phyloP scores from a whole-genome alignment of 2,329 filamentous ascomycete genomes.

The Paramyrothecium roridum region DNA sequence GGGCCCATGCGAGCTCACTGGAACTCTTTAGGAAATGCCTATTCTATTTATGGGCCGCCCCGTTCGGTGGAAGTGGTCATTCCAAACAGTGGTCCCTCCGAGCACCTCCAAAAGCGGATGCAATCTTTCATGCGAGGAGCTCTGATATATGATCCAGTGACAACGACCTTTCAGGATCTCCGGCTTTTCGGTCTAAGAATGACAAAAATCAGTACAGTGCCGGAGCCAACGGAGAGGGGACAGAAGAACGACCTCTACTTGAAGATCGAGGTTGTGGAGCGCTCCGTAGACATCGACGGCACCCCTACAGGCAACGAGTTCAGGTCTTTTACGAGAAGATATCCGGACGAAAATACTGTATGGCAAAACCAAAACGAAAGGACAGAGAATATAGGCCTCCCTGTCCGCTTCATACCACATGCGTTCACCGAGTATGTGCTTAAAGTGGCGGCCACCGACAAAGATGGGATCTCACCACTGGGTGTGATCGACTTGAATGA shows the following conservation, averaged over 20 bases:
- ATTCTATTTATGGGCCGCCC: neutral
- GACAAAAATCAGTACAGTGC: neutral
- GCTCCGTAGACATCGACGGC: neutral
- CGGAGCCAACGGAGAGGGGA: neutral
- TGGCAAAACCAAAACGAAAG: neutral
- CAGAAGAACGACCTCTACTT: neutral
- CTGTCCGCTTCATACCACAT: neutral
- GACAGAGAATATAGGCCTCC: neutral
- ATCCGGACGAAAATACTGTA: neutral
- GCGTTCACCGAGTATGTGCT: neutral
- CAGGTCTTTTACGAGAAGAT: neutral
- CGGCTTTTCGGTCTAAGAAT: neutral
- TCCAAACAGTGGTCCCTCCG: neutral
- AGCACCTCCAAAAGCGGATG: neutral
- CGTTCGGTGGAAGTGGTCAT: neutral
- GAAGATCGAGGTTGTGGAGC: neutral
- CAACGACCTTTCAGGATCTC: neutral
- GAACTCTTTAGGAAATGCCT: neutral
- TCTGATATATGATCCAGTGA: neutral
- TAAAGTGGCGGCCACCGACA: neutral
- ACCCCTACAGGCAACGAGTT: neutral
- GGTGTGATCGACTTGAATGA: neutral
- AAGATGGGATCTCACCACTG: neutral
- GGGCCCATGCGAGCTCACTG: neutral
- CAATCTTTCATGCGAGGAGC: neutral